Evolutionary conservation across 2,329 filamentous ascomycete genomes (phyloP), one percentile per base, ranked within the genome.

Genomic region (Calcarisporium arbuscula): DNA sequence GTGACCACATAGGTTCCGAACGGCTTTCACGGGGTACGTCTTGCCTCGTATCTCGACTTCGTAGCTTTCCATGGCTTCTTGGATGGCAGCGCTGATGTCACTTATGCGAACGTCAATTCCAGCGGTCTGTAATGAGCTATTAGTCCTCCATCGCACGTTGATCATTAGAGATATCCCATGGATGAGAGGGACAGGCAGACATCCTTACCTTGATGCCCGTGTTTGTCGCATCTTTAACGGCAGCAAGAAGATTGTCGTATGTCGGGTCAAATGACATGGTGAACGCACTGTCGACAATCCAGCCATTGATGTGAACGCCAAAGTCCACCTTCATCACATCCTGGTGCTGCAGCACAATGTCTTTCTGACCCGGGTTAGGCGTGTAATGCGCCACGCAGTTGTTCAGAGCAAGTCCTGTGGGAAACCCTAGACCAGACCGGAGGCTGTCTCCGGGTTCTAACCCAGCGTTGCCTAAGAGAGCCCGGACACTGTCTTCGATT

Each of bases 11-110:
- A 94, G 68, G 60, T 87, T 88, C 37, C 83, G 79, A 49, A 94
- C 87, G 33, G 80, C 70, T 62, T 90, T 90, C 49, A 92, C 74
- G 0, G 82, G 85, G 49, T 83, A 75, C n/a, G 75, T 83, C 30
- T 75, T 79, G 36, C 85, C 85, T 51, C 78, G 74, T 42, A 92
- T 76, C 57, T 89, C 84, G 33, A 88, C 75, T 60, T 94, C 86
- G 59, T 92, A 90, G 60, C 82, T 88, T 61, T 94, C 86, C 86
- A 94, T 94, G 27, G 80, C 74, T 58, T 94, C 86, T 58, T 94
- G 86, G 42, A 94, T 89, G 2, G 72, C 75, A 4, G 75, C 82
- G 38, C 86, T 85, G 41, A 94, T 81, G 43, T 92, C 85, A 43
- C 82, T 79, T 56, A 95, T 80, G 33, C 88, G 79, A 21, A 87